Base-by-base conservation (phyloP, 257 asterid genomes). In the Nicotiana sylvestris region DNA sequence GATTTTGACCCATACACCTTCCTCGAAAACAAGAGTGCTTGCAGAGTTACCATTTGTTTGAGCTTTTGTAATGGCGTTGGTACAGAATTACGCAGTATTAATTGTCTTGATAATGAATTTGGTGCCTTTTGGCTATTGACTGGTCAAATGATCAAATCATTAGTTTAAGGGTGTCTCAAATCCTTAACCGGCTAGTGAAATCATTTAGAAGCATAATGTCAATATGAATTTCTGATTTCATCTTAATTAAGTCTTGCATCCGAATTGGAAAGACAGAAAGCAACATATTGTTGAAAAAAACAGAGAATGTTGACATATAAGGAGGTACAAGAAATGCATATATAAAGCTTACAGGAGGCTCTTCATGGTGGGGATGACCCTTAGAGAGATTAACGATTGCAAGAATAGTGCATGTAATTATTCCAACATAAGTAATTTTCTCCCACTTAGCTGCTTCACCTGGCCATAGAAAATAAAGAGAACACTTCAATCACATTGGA, bases 401-500 rank as follows among this genome's bases (percentile, higher is more conserved):
- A 18, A 94, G 92, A 66, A 81, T 9, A 49, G 90, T 57, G 87
- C 97, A 92, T 2, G 90, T 0, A 25, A 64, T 85, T 32, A 85
- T 85, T 74, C 93, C 98, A 17, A 55, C 83, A 82, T 89, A 92
- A 1, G 93, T 81, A 70, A 94, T 92, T 92, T 93, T 94, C 93
- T 93, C 93, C 97, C 97, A 94, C 83, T 94, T 94, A 29, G 95
- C 15, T 81, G 97, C 95, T 97, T 92, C 97, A 84, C 91, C 97
- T 93, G 78, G 66, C 9, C 66, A 69, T 21, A 66, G 29, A 67
- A 39, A 51, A 61, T 15, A 1, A 51, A 58, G 15, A 30, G 77
- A 68, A 21, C 12, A 70, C 33, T 70, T 70, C 78, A 39, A 12
- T 21, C 60, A 21, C 35, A 70, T 46, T 6, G 11, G 46, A 66